These are phyloP conservation scores for Wickerhamiella sergipiensis DNA, from an alignment of 805 yeast genomes.

Conservation along the genomic window DNA sequence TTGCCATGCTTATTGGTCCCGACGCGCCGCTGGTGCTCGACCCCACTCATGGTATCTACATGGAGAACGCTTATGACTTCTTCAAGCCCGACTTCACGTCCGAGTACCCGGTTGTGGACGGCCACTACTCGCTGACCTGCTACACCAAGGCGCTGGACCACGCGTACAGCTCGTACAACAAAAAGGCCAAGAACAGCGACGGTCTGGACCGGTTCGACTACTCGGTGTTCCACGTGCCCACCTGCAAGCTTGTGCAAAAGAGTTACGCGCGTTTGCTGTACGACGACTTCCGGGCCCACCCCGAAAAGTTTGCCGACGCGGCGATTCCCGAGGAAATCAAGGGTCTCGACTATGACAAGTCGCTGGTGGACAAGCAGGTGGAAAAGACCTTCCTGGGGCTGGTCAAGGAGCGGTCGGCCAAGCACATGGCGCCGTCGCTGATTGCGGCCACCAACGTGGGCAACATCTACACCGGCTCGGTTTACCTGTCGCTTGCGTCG, in stretches of 20 bases:
- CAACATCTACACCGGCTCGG: slow-evolving; percentile 93
- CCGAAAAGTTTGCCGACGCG: slow-evolving; percentile 40
- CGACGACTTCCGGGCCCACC: slow-evolving; percentile 71
- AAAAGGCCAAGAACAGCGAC: slow-evolving; percentile 32
- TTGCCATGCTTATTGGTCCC: slow-evolving; percentile 89
- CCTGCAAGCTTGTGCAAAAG: slow-evolving; percentile 87
- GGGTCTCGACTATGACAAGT: slow-evolving; percentile 52
- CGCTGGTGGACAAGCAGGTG: slow-evolving; percentile 63
- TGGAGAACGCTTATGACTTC: slow-evolving; percentile 94
- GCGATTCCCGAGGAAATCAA: slow-evolving; percentile 41
- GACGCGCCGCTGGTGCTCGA: slow-evolving; percentile 96
- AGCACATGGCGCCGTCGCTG: slow-evolving; percentile 67
- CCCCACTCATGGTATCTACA: slow-evolving; percentile 73
- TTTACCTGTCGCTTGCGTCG: slow-evolving; percentile 77
- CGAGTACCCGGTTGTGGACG: slow-evolving; percentile 96
- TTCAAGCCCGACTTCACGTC: slow-evolving; percentile 94
- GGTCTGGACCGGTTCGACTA: slow-evolving; percentile 69
- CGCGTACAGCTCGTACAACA: slow-evolving; percentile 70
- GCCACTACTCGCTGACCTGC: slow-evolving; percentile 88
- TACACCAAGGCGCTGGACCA: slow-evolving; percentile 86
- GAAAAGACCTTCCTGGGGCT: slow-evolving; percentile 76
- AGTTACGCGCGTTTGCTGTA: slow-evolving; percentile 84
- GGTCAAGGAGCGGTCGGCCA: slow-evolving; percentile 53
- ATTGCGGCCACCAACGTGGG: slow-evolving; percentile 92
- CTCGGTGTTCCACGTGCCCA: slow-evolving; percentile 96